Evolutionary conservation across 2,329 filamentous ascomycete genomes (phyloP).

Genomic region (Daldinia eschscholtzii): DNA sequence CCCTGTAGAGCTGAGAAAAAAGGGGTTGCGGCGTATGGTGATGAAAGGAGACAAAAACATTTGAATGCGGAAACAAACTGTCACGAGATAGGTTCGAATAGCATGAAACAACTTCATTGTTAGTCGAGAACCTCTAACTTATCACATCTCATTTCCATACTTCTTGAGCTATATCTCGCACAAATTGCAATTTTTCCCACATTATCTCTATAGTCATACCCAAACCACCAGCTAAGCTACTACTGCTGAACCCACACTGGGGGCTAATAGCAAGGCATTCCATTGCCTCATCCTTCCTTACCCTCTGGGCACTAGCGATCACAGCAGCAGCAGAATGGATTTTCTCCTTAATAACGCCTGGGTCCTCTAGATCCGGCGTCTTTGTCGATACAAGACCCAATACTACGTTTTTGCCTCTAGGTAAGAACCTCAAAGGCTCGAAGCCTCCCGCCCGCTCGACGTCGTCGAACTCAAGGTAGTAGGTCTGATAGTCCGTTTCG

Average conservation of each 20-base stretch:
- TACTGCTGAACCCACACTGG: constrained; percentile 62
- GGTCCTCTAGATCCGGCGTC: constrained; percentile 61
- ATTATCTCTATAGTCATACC: constrained; percentile 49
- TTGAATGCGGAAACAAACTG: too few species aligned
- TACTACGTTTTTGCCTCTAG: constrained; percentile 64
- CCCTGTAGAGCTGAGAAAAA: too few species aligned
- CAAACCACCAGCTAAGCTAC: constrained; percentile 48
- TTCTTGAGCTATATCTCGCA: constrained; percentile 44
- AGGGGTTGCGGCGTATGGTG: too few species aligned
- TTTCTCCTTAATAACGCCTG: constrained; percentile 58
- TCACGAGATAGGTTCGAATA: too few species aligned
- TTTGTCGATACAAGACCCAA: constrained; percentile 65
- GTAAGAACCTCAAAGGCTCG: constrained; percentile 62
- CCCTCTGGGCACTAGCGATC: constrained; percentile 68
- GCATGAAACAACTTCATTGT: too few species aligned
- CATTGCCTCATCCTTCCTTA: constrained; percentile 66
- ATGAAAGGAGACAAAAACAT: too few species aligned
- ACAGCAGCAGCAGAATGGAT: constrained; percentile 65
- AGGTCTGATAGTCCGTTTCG: constrained; percentile 63
- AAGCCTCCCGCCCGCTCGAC: constrained; percentile 62
- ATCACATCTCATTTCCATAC: constrained; percentile 42
- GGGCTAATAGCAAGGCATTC: constrained; percentile 68
- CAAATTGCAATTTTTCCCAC: constrained; percentile 50
- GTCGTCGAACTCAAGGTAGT: constrained; percentile 67
- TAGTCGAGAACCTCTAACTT: neutral